Base-by-base conservation (phyloP, 108 stramenopile genomes). In the Fragilaria crotonensis region DNA sequence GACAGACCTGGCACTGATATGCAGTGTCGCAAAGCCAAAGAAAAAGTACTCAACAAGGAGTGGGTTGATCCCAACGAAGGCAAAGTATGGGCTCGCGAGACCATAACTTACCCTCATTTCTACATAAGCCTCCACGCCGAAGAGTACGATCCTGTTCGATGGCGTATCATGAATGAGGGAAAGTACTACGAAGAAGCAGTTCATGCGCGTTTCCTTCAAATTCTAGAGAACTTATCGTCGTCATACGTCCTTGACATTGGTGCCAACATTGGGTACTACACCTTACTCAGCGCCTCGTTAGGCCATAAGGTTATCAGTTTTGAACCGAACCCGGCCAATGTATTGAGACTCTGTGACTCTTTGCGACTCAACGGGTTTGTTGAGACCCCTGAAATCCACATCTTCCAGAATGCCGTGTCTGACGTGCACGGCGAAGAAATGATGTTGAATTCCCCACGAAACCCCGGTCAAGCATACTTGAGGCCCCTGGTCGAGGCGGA, bases 301-400 rank as follows among this genome's bases (percentile, higher is more conserved):
- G 72, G 70, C 9, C 72, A 74, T 25, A 60, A 71, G 33, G 80
- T 81, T 1, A 63, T 65, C 33, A 30, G 70, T 0, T 82, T 78
- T 33, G 81, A 82, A 57, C 75, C 75, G 0, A 82, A 82, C 63
- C 67, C 75, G 41, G 64, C 63, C 32, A 82, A 82, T 62, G 52
- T 76, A 27, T 48, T 78, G 2, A 27, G 81, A 44, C 52, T 82
- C 18, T 82, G 81, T 51, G 77, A 82, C 25, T 78, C 77, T 5
- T 49, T 74, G 29, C 25, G 52, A 9, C 41, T 68, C 30, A 81
- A 81, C 47, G 62, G 66, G 29, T 76, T 67, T 63, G 48, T 28
- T 11, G 20, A 23, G 27, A 62, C 68, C 23, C 14, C 14, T 7
- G 48, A 25, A 9, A 51, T 76, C 4, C 59, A 21, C 52, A 36